These are phyloP conservation scores for Fusarium praegraminearum DNA, from an alignment of 2,329 filamentous ascomycete genomes.

Conservation along the genomic window DNA sequence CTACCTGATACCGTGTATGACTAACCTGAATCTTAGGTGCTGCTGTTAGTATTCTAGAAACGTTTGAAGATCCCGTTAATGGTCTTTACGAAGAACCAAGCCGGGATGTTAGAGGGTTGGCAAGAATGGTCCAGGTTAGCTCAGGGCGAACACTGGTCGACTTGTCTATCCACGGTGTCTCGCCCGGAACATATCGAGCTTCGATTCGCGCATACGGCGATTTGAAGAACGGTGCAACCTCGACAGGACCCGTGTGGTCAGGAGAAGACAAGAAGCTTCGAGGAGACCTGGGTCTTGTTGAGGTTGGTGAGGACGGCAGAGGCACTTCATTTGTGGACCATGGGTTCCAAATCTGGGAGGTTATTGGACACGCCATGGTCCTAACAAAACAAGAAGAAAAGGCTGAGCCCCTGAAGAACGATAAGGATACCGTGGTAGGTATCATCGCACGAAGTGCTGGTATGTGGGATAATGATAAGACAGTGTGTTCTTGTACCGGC, in stretches of 20 bases:
- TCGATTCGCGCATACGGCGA: constrained; percentile 89
- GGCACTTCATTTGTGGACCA: constrained; percentile 86
- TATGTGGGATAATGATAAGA: constrained; percentile 99
- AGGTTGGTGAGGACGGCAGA: constrained; percentile 79
- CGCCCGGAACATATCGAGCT: constrained; percentile 83
- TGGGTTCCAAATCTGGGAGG: constrained; percentile 90
- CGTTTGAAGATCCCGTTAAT: constrained; percentile 71
- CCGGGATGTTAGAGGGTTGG: constrained; percentile 82
- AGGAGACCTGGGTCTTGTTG: constrained; percentile 76
- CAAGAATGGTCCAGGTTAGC: constrained; percentile 92
- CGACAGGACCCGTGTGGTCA: constrained; percentile 85
- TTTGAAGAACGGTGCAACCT: constrained; percentile 84
- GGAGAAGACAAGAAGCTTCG: constrained; percentile 62
- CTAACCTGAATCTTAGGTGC: constrained; percentile 65
- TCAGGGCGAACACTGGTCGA: constrained; percentile 85
- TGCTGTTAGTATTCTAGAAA: constrained; percentile 96
- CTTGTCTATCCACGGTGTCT: constrained; percentile 84
- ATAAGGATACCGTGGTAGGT: constrained; percentile 87
- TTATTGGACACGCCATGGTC: constrained; percentile 93
- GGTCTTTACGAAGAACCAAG: constrained; percentile 53
- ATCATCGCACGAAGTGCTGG: constrained; percentile 96
- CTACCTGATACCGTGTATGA: background rate
- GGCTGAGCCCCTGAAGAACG: constrained; percentile 72
- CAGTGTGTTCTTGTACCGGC: constrained; percentile 95
- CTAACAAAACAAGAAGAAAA: constrained; percentile 74